These are phyloP conservation scores for Mucor piriformis DNA, from an alignment of 371 early-diverging fungal species.

Conservation along the genomic window DNA sequence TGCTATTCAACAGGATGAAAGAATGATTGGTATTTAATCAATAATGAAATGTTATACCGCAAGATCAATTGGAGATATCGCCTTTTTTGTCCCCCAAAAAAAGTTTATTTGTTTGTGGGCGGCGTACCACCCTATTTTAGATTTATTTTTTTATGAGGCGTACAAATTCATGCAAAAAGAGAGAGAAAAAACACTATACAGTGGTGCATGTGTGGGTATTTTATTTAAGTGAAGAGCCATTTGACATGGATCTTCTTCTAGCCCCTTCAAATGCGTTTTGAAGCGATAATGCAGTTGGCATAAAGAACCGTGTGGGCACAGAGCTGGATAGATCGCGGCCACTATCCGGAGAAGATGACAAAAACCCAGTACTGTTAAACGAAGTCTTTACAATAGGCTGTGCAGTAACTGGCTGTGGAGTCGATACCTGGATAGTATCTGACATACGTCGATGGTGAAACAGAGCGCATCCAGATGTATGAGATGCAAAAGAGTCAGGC, in stretches of 20 bases:
- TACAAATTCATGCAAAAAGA: no score
- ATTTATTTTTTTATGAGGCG: no score
- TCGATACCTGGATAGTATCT: constrained; percentile 32
- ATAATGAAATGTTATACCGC: no score
- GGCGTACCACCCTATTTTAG: no score
- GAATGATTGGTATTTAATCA: no score
- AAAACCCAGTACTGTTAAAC: constrained; percentile 3
- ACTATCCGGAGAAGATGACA: constrained; percentile 1
- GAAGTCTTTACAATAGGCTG: constrained; percentile 25
- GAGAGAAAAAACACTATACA: no score
- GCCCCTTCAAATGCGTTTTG: constrained; percentile 57
- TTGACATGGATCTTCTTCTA: constrained; percentile 56
- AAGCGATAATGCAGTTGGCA: constrained; percentile 53
- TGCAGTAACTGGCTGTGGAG: constrained; percentile 16
- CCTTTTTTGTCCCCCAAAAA: no score
- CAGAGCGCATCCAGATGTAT: constrained; percentile 52
- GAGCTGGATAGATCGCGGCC: constrained; percentile 18
- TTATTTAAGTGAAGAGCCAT: constrained; percentile 12
- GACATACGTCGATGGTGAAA: constrained; percentile 54
- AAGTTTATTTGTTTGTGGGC: no score
- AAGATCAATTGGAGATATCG: no score
- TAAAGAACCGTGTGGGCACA: constrained; percentile 30
- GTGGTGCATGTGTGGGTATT: no score
- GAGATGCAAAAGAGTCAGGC: constrained; percentile 55
- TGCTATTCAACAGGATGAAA: no score